Base-by-base conservation (phyloP, 2,329 filamentous ascomycete genomes). In the Corynespora cassiicola region DNA sequence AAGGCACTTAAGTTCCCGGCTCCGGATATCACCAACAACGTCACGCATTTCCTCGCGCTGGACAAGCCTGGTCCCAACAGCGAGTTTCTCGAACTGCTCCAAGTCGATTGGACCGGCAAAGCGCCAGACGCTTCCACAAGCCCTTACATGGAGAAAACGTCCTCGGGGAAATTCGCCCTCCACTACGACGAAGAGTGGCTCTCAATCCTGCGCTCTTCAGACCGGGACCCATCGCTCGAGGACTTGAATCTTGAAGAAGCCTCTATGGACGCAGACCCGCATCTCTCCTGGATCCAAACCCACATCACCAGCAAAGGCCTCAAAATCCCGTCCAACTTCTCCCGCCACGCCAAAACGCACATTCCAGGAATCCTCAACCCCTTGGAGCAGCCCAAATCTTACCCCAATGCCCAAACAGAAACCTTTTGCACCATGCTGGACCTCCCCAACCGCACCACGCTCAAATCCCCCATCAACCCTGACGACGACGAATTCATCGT, bases 101-200 rank as follows among this genome's bases (percentile, higher is more conserved):
- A 39, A 39, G 36, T 39, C 20, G 20, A 32, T n/a, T 21, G 28
- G 15, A 20, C 11, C 25, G 21, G 15, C 15, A 32, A 31, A 4
- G 10, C 14, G 16, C 28, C n/a, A 32, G 36, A 39, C n/a, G 22
- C 8, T 8, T 39, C 36, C 9, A 26, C 36, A 20, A 31, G 26
- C 7, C 19, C 36, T 27, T 39, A 27, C 10, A 39, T 39, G 36
- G 20, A 40, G 25, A 40, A 35, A 25, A 34, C 37, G 25, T 16
- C 33, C 24, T 22, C 18, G 24, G 33, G 33, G 14, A 27, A 29
- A 29, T 36, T 36, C 21, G 29, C 22, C 31, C 31, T 39, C 22
- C 36, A 39, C 16, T 39, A 39, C 22, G 36, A 39, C 15, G 36
- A 39, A 15, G 36, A 39, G 27, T 39, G 36, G 36, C 29, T 39